Conservation (phyloP, 495 filamentous ascomycete genomes). For the Viridothelium virens region DNA sequence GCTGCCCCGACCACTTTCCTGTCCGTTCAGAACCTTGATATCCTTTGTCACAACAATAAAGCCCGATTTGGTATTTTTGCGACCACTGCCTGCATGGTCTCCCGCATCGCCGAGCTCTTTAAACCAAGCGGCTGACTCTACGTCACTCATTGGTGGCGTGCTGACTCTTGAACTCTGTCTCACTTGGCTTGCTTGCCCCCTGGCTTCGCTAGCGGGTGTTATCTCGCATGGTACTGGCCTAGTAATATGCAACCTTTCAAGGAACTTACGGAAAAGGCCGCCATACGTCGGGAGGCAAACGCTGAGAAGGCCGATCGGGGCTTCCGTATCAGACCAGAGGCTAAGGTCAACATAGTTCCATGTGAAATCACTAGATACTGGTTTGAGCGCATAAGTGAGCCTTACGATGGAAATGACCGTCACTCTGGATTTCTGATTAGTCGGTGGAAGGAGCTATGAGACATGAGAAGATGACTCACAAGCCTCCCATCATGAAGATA, state of each 20-base stretch:
- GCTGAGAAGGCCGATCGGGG: not conserved
- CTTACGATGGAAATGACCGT: slow-evolving; percentile 8
- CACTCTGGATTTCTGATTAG: not conserved
- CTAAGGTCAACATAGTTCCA: slow-evolving; percentile 8
- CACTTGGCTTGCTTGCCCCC: not conserved
- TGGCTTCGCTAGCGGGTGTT: not conserved
- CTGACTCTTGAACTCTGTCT: not conserved
- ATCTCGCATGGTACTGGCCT: not conserved
- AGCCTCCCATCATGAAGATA: slow-evolving; percentile 10
- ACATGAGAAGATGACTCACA: not conserved
- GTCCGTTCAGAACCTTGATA: not conserved
- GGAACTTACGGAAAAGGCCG: slow-evolving; percentile 5
- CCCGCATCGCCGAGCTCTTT: not conserved
- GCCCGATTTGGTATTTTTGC: not conserved
- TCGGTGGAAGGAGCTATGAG: not conserved
- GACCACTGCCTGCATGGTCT: not conserved
- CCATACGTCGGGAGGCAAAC: slow-evolving; percentile 3
- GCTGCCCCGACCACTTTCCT: not conserved
- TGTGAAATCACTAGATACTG: slow-evolving; percentile 6
- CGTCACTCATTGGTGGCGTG: not conserved
- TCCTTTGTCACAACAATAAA: slow-evolving; percentile 5
- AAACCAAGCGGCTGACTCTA: not conserved
- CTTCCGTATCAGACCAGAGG: slow-evolving; percentile 9
- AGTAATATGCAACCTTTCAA: not conserved
- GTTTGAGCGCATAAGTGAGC: not conserved